Base-by-base conservation (phyloP, 768 basidiomycete species). In the Kwoniella pini region DNA sequence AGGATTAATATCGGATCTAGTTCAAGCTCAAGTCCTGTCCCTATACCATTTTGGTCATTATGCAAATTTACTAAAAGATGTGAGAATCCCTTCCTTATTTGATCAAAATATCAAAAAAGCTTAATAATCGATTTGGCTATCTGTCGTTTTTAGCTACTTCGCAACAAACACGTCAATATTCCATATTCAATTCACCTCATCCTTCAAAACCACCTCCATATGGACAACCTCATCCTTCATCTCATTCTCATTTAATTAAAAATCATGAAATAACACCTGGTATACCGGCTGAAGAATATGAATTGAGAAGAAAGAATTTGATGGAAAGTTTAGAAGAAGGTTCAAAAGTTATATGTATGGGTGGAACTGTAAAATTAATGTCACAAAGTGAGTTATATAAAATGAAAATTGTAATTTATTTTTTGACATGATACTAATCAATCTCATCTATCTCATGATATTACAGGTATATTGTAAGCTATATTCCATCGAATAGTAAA, bases 241-340 rank as follows among this genome's bases (percentile, higher is more conserved):
- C 90, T 0, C 93, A 96, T 75, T 88, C 91, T 0, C 90, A 95
- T 78, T 84, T 96, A 22, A 84, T 91, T 39, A 72, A 80, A 54
- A 78, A 82, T 0, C 80, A 84, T 58, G 90, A 96, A 60, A 80
- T 91, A 26, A 95, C 91, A 0, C 88, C 90, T 1, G 92, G 92
- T 27, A 90, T 97, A 61, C 81, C 86, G 0, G 80, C 81, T 12
- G 80, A 82, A 24, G 94, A 98, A 62, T 96, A 93, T 78, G 88
- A 91, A 59, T 74, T 71, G 13, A 81, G 94, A 55, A 79, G 94
- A 57, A 80, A 78, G 63, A 82, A 77, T 17, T 81, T 98, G 31
- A 88, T 98, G 85, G 82, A 87, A 26, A 77, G 79, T 27, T 80
- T 98, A 12, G 90, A 89, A 0, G 85, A 86, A 15, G 84, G 85